Conservation (phyloP, 768 basidiomycete species). For the Agrocybe chaxingu region DNA sequence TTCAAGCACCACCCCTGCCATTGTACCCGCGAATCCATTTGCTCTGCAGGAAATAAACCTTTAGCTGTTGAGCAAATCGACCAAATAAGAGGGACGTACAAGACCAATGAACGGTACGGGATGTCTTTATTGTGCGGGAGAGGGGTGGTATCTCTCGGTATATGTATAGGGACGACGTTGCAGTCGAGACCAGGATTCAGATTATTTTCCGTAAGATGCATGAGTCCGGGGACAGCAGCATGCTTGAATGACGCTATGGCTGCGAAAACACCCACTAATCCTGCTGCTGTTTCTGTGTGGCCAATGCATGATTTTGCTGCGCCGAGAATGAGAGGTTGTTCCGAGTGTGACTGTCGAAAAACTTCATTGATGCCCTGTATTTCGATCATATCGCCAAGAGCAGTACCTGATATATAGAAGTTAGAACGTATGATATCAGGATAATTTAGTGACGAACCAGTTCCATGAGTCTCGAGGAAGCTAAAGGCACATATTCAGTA, state of each 20-base stretch:
- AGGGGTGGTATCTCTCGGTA: conserved; percentile 13
- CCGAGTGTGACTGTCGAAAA: conserved; percentile 13
- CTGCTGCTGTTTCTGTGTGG: conserved; percentile 25
- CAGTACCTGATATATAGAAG: conserved; percentile 14
- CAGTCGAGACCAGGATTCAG: conserved; percentile 24
- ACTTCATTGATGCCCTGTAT: conserved; percentile 28
- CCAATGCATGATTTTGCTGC: conserved; percentile 26
- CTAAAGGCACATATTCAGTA: conserved; percentile 6
- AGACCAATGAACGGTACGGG: conserved; percentile 17
- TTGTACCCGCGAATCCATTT: conserved; percentile 30
- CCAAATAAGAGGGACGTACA: conserved; percentile 16
- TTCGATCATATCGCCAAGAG: conserved; percentile 29
- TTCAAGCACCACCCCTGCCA: conserved; percentile 24
- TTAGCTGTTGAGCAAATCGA: background rate
- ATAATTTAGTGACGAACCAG: conserved; percentile 13
- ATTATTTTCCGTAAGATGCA: conserved; percentile 17
- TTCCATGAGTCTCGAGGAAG: conserved; percentile 29
- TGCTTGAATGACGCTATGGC: conserved; percentile 17
- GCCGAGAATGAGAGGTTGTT: conserved; percentile 22
- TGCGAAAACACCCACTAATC: conserved; percentile 23
- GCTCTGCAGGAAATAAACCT: conserved; percentile 14
- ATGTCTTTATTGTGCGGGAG: conserved; percentile 8
- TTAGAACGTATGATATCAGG: background rate
- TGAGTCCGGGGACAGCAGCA: conserved; percentile 21
- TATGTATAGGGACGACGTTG: conserved; percentile 20